Evolutionary conservation across 2,329 filamentous ascomycete genomes (phyloP), one percentile per base, ranked within the genome.

Genomic region (Xylaria sp.): DNA sequence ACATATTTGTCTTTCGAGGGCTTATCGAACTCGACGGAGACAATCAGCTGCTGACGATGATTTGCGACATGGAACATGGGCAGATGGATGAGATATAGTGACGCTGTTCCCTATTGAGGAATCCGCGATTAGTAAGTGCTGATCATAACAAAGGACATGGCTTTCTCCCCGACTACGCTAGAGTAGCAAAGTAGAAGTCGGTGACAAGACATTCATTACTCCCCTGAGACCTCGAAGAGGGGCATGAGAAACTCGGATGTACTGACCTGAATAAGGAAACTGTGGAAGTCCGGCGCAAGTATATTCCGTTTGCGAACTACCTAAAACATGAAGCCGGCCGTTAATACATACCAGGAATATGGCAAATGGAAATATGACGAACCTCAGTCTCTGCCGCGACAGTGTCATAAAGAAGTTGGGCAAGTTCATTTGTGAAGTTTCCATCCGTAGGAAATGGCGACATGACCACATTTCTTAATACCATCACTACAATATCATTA

Each of bases 381-480:
- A 74, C 73, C 71, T 72, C 61, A 4, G 72, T 72, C 58, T 82
- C 80, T 0, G 76, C 63, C 2, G 69, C 67, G 10, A 81, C 79
- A 0, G 76, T 73, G 0, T 78, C 46, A 51, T 77, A 74, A 33
- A 84, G 78, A 20, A 76, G 75, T 0, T 66, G 52, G 9, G 80
- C 81, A 9, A 85, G 62, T 1, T 78, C 75, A 13, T 75, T 75
- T 46, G 83, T 79, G 68, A 85, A 84, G 51, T 80, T 78, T 0
- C 75, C 75, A 18, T 81, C 78, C 1, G 81, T 81, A 0, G 82
- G 80, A 54, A 81, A 84, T 0, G 83, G 82, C 5, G 80, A 82
- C 83, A 86, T 86, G 41, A 84, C 81, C 0, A 85, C 84, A 31
- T 85, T 86, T 9, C 82, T 78, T 9, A 86, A 59, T 1, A 85